Base-by-base conservation (phyloP, 208 protist genomes). In the Wallacemonas collosoma region DNA sequence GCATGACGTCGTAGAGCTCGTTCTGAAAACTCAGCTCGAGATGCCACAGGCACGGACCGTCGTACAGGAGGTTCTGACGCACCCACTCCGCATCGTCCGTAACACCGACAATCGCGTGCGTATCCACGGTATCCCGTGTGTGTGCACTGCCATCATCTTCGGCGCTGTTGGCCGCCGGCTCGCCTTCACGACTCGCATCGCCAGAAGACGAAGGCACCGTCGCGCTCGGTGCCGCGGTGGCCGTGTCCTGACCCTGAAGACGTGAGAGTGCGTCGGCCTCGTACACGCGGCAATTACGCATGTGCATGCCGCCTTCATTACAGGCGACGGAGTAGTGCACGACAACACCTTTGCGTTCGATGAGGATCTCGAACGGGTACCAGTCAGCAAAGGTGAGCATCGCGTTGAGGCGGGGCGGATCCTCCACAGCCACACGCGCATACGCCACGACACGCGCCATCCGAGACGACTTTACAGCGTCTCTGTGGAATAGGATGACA, bases 241-340 rank as follows among this genome's bases (percentile, higher is more conserved):
- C 51, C 58, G 43, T 39, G 60, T 62, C 44, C 11, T 12, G 3
- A 11, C 11, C 14, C 15, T 47, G 53, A n/a, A 41, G 3, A n/a
- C 26, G 26, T 36, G 26, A n/a, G 26, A 62, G 35, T 9, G 56
- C 56, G 8, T 26, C 51, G 41, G 41, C 72, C 48, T 79, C 77
- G 77, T 96, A 96, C 45, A 83, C 85, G n/a, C 91, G 88, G 15
- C 93, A 84, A 79, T 96, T 96, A 54, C 88, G 86, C 84, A 94
- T 92, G 81, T 96, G 86, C 88, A 96, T 91, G 0, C 86, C 86
- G 17, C 87, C 85, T 70, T 94, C 87, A 50, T 85, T 91, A 41
- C 73, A 71, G 3, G 87, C 86, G 51, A 94, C 79, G 35, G 86
- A 91, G 61, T 91, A 89, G 83, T 96, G 91, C 50, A 94, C 38